Evolutionary conservation across 768 basidiomycete genomes (phyloP), one percentile per base, ranked within the genome.

Genomic region (Tylopilus subfusipes): DNA sequence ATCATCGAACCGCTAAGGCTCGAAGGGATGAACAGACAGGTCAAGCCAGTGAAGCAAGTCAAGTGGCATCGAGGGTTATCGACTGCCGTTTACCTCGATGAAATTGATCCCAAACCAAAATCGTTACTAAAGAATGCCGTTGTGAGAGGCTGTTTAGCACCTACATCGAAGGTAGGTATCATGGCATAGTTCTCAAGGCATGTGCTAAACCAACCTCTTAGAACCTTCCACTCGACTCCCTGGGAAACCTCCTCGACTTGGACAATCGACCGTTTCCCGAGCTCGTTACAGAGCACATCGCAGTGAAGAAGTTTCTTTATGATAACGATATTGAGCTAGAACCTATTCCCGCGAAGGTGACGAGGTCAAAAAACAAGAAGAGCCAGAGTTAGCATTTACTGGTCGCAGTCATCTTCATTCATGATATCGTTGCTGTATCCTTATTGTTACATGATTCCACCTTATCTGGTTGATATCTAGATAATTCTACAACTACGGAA

Each of bases 231-330:
- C 70, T 93, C 43, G 90, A 93, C 66, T 78, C 77, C 9, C 74
- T 91, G 45, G 90, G 90, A 34, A 93, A 93, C 63, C 73, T 88
- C 22, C 70, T 79, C 16, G 76, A 85, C 60, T 77, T 78, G 29
- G 79, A 82, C 30, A 57, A 57, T 51, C 68, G 76, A 18, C 84
- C 86, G 1, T 68, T 84, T 24, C 67, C 72, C 48, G 80, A 86
- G 33, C 74, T 91, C 30, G 75, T 79, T 22, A 74, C 76, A 24
- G 88, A 91, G 68, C 83, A 82, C 48, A 70, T 93, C 48, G 72
- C 81, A 48, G 84, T 92, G 38, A 88, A 89, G 73, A 90, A 82
- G 66, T 89, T 84, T 67, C 80, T 93, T 19, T 93, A 91, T 55
- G 88, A 91, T 57, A 82, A 84, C 53, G 90, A 93, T 60, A 61